These are phyloP conservation scores for Arthrinium phaeospermum DNA, from an alignment of 2,329 filamentous ascomycete genomes.

Conservation along the genomic window DNA sequence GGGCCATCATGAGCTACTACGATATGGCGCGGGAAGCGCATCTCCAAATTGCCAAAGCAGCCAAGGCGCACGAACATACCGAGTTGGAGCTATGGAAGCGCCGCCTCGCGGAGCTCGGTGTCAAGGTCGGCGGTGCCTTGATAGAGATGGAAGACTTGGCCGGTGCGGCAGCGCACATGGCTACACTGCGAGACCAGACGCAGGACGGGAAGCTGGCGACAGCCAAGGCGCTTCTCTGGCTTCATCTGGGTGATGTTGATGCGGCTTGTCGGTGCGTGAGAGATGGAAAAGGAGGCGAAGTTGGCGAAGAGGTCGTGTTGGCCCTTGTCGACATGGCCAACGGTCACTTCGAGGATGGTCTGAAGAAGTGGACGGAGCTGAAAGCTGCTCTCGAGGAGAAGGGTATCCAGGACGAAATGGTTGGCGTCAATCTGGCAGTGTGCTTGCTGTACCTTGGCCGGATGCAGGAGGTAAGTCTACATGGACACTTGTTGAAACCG, in stretches of 20 bases:
- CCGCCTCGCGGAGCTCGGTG: conserved; percentile 76
- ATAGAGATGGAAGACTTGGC: conserved; percentile 88
- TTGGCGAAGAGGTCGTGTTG: conserved; percentile 56
- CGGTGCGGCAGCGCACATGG: conserved; percentile 77
- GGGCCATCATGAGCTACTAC: conserved; percentile 89
- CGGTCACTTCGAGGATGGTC: conserved; percentile 70
- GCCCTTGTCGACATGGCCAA: conserved; percentile 82
- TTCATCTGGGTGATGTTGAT: conserved; percentile 78
- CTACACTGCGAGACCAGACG: conserved; percentile 54
- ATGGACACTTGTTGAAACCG: background rate
- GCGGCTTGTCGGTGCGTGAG: conserved; percentile 65
- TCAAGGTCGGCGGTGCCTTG: conserved; percentile 68
- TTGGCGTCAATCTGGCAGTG: conserved; percentile 82
- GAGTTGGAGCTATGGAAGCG: conserved; percentile 71
- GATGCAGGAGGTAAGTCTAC: conserved; percentile 67
- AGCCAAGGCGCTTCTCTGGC: conserved; percentile 70
- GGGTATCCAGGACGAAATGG: conserved; percentile 65
- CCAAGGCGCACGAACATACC: conserved; percentile 52
- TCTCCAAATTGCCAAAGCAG: conserved; percentile 57
- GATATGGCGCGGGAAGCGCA: conserved; percentile 83
- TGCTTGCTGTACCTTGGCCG: conserved; percentile 81
- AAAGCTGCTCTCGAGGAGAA: conserved; percentile 48
- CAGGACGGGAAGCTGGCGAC: conserved; percentile 49
- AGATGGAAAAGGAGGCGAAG: conserved; percentile 44
- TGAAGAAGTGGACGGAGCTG: conserved; percentile 64